Base-by-base conservation (phyloP, 2,329 filamentous ascomycete genomes). In the Colletotrichum endophyticum region DNA sequence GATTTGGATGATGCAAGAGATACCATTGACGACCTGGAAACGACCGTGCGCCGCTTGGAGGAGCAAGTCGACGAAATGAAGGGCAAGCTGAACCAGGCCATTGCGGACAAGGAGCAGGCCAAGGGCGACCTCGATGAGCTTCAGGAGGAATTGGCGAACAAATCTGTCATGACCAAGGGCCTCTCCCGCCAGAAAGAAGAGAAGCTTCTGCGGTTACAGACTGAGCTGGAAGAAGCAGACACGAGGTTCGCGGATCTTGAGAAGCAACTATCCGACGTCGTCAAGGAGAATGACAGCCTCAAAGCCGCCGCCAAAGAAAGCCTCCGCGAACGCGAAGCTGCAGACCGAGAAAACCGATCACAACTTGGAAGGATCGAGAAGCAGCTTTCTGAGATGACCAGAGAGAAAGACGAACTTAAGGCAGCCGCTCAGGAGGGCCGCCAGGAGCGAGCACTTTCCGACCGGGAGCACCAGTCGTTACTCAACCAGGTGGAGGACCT, bases 101-200 rank as follows among this genome's bases (percentile, higher is more conserved):
- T 88, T 9, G 82, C 85, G 2, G 88, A 92, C 72, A 91, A 91
- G 79, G 87, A 91, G 27, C 88, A 89, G 34, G 92, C 92, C 3
- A 90, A 92, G 79, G 85, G 84, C 8, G 89, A 94, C 75, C 85
- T 94, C 19, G 89, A 92, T 79, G 92, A 94, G 80, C 87, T 96
- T 28, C 94, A 95, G 77, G 93, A 95, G 70, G 94, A 96, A 80
- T 92, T 96, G 89, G 90, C 94, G 27, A 93, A 96, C 84, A 96
- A 95, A 80, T 96, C 94, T 0, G 90, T 95, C 49, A 92, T 92
- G 70, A 94, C 94, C 15, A 95, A 94, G 81, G 94, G 93, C 3
- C 88, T 95, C 11, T 94, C 92, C 69, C 91, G 94, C 36, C 94
- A 96, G 84, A 89, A 95, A 22, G 94, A 96, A 80, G 94, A 95